A percentile compares a stretch with the other conserved stretches of the same genome.
Conservation (phyloP, 1,284 basidiomycete genomes). For the Microbotryomycetes sp. region DNA sequence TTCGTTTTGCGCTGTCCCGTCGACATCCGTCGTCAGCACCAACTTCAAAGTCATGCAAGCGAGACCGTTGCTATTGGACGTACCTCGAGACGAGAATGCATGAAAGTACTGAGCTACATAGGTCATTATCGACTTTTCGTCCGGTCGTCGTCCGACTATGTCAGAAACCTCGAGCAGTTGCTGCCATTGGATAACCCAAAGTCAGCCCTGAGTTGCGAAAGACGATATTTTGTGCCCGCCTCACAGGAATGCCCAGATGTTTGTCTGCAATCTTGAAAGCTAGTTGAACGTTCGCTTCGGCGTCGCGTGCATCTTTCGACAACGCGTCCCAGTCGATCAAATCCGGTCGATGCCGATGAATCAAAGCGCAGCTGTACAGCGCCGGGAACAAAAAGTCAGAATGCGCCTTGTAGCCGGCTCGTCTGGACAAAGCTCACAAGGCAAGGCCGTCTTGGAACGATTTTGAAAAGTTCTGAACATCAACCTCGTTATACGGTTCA, state of each 20-base stretch:
- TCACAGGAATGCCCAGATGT: constrained; percentile 77
- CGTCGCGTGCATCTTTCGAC: constrained; percentile 61
- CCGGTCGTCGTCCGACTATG: constrained; percentile 81
- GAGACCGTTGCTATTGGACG: too few species aligned
- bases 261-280: constrained; percentile 82
- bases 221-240: constrained; percentile 38
- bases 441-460: constrained; percentile 94
- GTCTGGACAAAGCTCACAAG: constrained; percentile 53
- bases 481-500: constrained; percentile 77
- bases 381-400: too few species aligned
- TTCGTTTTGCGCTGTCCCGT: constrained; percentile 73
- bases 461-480: constrained; percentile 85
- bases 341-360: constrained; percentile 94
- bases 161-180: constrained; percentile 95
- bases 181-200: constrained; percentile 42
- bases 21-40: constrained; percentile 32
- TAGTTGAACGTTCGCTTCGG: constrained; percentile 59
- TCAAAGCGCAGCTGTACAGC: constrained; percentile 77
- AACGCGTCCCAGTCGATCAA: constrained; percentile 79
- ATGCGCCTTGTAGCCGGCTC: too few species aligned
- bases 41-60: too few species aligned
- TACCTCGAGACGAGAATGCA: constrained; percentile 93
- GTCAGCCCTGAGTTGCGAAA: neutral
- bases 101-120: constrained; percentile 96
- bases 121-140: constrained; percentile 93